These are phyloP conservation scores for Torulaspora pretoriensis DNA, from an alignment of 1,139 yeast genomes.

Conservation along the genomic window DNA sequence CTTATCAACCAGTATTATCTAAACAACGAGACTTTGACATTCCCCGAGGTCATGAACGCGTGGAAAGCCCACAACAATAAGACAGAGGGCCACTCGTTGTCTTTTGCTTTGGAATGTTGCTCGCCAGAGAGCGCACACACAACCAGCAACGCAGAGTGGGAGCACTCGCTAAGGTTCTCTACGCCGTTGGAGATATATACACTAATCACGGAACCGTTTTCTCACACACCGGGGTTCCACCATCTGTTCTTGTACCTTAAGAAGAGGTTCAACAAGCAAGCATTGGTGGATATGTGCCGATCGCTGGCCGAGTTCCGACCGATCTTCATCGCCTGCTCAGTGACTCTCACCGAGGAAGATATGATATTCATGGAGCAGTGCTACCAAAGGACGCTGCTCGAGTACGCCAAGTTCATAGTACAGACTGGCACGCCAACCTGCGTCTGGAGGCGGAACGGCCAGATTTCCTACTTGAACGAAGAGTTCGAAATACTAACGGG, in stretches of 20 bases:
- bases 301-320: constrained; percentile 90
- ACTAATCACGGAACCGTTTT: constrained; percentile 67
- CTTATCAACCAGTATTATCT: constrained; percentile 32
- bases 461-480: constrained; percentile 88
- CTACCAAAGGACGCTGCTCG: constrained; percentile 83
- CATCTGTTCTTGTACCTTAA: constrained; percentile 70
- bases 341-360: constrained; percentile 83
- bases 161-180: constrained; percentile 43
- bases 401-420: constrained; percentile 78
- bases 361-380: constrained; percentile 94
- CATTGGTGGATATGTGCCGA: constrained; percentile 78
- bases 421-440: constrained; percentile 91
- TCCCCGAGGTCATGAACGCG: constrained; percentile 26
- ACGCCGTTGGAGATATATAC: constrained; percentile 82
- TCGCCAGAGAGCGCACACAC: constrained; percentile 21
- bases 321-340: constrained; percentile 86
- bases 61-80: constrained; percentile 5
- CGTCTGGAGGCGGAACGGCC: constrained; percentile 94
- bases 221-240: constrained; percentile 90
- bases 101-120: constrained; percentile 29
- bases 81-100: constrained; percentile 14
- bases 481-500: constrained; percentile 90
- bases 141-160: constrained; percentile 30
- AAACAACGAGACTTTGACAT: constrained; percentile 22
- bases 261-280: constrained; percentile 61